phyloP scores from a whole-genome alignment of 2,329 filamentous ascomycete genomes.

The Penicillium sp. region DNA sequence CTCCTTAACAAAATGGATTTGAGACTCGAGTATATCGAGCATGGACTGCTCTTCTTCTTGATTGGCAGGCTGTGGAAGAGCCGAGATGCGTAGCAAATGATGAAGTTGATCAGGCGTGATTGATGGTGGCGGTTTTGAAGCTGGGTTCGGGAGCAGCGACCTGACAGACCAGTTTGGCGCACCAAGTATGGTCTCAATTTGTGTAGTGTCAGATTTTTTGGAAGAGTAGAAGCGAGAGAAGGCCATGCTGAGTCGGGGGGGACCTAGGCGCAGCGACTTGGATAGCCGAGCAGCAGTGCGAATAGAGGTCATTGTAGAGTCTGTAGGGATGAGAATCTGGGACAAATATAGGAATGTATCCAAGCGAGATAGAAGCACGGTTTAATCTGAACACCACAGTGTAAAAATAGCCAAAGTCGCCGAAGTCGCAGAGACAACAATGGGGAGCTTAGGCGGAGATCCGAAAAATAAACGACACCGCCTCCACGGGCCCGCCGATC shows the following conservation, averaged over 20 bases:
- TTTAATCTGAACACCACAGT: neutral
- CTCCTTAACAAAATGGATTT: constrained; percentile 86
- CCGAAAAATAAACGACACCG: constrained; percentile 20
- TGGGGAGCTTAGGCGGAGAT: constrained; percentile 9
- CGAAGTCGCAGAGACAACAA: neutral
- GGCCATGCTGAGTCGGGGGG: constrained; percentile 1
- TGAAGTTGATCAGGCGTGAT: constrained; percentile 68
- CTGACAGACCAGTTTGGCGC: constrained; percentile 80
- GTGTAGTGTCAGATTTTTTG: constrained; percentile 15
- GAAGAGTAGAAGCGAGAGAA: constrained; percentile 26
- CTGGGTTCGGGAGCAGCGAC: constrained; percentile 62
- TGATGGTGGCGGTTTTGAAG: constrained; percentile 28
- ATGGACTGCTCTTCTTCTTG: constrained; percentile 65
- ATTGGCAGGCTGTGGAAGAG: constrained; percentile 69
- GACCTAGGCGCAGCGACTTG: constrained; percentile 6
- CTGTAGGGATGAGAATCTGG: neutral
- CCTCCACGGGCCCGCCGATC: constrained; percentile 24
- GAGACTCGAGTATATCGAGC: constrained; percentile 71
- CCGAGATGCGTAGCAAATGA: constrained; percentile 85
- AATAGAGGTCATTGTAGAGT: constrained; percentile 12
- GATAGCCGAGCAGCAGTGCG: constrained; percentile 19
- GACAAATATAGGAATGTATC: neutral
- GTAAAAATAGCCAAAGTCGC: neutral
- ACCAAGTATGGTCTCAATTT: constrained; percentile 55
- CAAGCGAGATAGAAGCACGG: neutral